Evolutionary conservation across 1,139 yeast species (phyloP).

Genomic region (Lodderomyces theae): DNA sequence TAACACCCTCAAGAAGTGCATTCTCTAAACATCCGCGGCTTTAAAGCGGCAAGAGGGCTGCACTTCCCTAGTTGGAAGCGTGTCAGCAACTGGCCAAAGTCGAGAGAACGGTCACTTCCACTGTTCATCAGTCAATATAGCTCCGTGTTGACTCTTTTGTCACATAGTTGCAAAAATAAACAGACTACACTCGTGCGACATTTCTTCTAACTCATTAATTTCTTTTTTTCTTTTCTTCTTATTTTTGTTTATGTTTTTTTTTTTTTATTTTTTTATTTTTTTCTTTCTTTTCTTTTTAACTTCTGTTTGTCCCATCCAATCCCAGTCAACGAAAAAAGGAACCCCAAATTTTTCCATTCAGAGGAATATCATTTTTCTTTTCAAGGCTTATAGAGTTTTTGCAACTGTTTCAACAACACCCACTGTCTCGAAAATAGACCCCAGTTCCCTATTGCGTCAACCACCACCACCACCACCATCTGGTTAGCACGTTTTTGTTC

Average conservation of each 20-base stretch:
- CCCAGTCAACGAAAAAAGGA: slow-evolving; percentile 1
- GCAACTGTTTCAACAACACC: not conserved
- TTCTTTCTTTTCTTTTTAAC: not conserved
- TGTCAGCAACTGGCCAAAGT: no score
- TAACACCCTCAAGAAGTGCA: no score
- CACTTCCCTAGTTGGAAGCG: no score
- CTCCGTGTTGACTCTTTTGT: no score
- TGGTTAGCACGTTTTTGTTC: not conserved
- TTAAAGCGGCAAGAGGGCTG: no score
- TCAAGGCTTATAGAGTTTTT: not conserved
- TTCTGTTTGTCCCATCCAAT: not conserved
- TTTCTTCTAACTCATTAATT: not conserved
- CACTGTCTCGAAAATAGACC: not conserved
- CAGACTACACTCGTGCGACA: slow-evolving; percentile 2
- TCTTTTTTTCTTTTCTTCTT: slow-evolving; percentile 1
- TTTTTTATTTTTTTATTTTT: slow-evolving; percentile 2
- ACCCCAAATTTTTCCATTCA: not conserved
- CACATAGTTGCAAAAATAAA: no score
- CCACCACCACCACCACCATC: no score
- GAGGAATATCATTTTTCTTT: no score
- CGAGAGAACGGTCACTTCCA: no score
- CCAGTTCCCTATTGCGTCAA: not conserved
- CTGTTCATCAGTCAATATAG: no score
- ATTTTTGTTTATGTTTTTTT: not conserved
- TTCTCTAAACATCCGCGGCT: no score